These are phyloP conservation scores for Gomphus bonarii DNA, from an alignment of 1,284 basidiomycete species.

Conservation along the genomic window DNA sequence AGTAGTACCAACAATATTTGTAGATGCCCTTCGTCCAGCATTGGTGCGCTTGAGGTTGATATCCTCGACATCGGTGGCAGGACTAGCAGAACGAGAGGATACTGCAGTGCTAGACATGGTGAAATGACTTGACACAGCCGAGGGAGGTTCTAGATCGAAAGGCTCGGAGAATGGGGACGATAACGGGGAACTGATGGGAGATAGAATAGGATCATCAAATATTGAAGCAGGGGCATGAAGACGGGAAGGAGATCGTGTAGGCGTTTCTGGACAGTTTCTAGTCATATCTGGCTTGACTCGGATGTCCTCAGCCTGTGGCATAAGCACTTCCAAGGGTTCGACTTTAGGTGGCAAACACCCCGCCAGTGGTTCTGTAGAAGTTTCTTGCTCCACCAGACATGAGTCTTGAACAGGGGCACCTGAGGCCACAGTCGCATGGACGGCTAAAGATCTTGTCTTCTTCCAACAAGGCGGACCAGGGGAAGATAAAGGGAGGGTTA, in stretches of 20 bases:
- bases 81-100: slow-evolving; percentile 6
- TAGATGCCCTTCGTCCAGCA: slow-evolving; percentile 6
- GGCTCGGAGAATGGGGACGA: slow-evolving; percentile 5
- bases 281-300: neutral
- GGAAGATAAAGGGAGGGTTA: slow-evolving; percentile 4
- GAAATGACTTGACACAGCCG: slow-evolving; percentile 1
- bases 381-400: neutral
- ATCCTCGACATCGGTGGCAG: neutral
- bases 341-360: neutral
- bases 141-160: slow-evolving; percentile 1
- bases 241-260: neutral
- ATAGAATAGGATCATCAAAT: neutral
- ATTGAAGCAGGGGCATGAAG: neutral
- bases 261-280: neutral
- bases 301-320: neutral
- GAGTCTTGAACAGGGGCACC: neutral
- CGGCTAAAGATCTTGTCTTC: neutral
- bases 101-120: neutral
- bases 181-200: slow-evolving; percentile 5
- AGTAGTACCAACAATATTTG: neutral
- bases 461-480: neutral
- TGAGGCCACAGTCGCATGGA: neutral
- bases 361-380: no score
- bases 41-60: neutral
- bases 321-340: neutral